These are phyloP conservation scores for Exophiala sp. DNA, from an alignment of 2,329 filamentous ascomycete species.

Conservation along the genomic window DNA sequence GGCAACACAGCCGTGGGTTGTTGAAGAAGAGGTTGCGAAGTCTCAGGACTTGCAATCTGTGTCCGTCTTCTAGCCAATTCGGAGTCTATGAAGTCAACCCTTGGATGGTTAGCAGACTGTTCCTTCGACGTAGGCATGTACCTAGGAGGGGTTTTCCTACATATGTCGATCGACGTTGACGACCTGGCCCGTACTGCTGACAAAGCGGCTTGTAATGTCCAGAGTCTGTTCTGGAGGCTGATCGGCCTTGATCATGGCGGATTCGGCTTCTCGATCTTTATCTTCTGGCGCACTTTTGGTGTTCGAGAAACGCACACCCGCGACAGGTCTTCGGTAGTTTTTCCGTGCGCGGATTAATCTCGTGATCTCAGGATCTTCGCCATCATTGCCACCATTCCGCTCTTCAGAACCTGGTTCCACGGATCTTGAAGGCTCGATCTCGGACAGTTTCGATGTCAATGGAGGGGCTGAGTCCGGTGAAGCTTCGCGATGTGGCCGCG, in stretches of 20 bases:
- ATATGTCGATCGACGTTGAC: conserved; percentile 61
- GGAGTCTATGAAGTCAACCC: conserved; percentile 65
- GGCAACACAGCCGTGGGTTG: neutral
- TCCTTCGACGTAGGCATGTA: conserved; percentile 18
- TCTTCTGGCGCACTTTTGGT: neutral
- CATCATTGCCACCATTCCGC: neutral
- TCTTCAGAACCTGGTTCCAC: neutral
- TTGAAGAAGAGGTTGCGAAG: conserved; percentile 24
- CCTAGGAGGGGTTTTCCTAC: conserved; percentile 45
- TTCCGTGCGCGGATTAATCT: conserved; percentile 16
- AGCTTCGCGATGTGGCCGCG: conserved; percentile 1
- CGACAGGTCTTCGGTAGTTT: conserved; percentile 8
- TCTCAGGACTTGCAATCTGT: conserved; percentile 12
- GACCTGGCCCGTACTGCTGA: conserved; percentile 56
- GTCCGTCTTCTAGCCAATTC: conserved; percentile 56
- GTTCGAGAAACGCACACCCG: conserved; percentile 24
- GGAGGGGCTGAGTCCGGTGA: neutral
- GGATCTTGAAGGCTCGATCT: neutral
- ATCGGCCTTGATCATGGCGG: conserved; percentile 13
- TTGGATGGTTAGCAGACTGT: conserved; percentile 57
- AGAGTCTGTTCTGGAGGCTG: conserved; percentile 31
- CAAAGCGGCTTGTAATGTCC: conserved; percentile 52
- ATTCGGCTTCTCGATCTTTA: neutral
- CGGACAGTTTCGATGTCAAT: neutral
- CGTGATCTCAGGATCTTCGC: conserved; percentile 8